phyloP scores from a whole-genome alignment of 2,329 filamentous ascomycete species.

The Xylariaceae sp. region DNA sequence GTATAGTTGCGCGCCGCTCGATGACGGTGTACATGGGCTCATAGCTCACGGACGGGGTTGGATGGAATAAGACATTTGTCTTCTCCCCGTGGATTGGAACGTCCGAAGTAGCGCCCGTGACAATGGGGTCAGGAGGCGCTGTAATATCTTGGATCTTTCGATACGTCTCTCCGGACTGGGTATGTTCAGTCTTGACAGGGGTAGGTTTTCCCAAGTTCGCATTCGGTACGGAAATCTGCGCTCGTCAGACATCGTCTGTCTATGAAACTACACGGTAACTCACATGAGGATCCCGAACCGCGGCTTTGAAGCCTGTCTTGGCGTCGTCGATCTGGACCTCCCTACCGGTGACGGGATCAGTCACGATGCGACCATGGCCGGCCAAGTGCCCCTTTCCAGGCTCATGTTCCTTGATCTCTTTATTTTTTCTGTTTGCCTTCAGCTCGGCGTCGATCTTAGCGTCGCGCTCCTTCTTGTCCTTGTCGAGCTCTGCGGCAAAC shows the following conservation, averaged over 20 bases:
- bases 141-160: slow-evolving; percentile 81
- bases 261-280: background rate
- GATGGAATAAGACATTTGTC: slow-evolving; percentile 93
- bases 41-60: slow-evolving; percentile 83
- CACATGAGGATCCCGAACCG: slow-evolving; percentile 67
- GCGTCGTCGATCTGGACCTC: slow-evolving; percentile 83
- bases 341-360: slow-evolving; percentile 82
- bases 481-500: slow-evolving; percentile 74
- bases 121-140: slow-evolving; percentile 81
- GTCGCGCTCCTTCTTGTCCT: slow-evolving; percentile 72
- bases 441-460: slow-evolving; percentile 59
- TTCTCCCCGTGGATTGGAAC: slow-evolving; percentile 95
- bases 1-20: slow-evolving; percentile 65
- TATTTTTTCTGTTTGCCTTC: slow-evolving; percentile 33
- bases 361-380: slow-evolving; percentile 62
- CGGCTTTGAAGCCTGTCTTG: slow-evolving; percentile 61
- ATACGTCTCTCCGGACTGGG: slow-evolving; percentile 74
- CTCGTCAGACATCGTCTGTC: background rate
- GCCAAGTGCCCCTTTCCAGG: slow-evolving; percentile 34
- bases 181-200: slow-evolving; percentile 63
- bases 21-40: slow-evolving; percentile 78
- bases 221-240: slow-evolving; percentile 76
- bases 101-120: slow-evolving; percentile 78
- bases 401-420: slow-evolving; percentile 40
- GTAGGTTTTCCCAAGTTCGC: slow-evolving; percentile 76